phyloP scores from a whole-genome alignment of 345 rosid species.

The Orychophragmus violaceus region DNA sequence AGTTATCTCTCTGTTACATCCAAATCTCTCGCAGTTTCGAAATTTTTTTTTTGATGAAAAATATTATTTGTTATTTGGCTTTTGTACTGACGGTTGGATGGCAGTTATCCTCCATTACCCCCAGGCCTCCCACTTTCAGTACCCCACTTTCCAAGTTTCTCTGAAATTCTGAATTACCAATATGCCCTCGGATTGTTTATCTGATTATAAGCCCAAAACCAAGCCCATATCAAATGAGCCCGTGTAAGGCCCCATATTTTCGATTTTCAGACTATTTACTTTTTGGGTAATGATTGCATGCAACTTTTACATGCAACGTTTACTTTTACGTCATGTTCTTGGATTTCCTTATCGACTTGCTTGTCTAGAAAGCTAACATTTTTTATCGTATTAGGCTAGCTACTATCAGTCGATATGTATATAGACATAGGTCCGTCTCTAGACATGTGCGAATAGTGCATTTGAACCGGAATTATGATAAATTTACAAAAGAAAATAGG shows the following conservation, averaged over 20 bases:
- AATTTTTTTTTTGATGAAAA: too few relatives aligned
- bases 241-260: not conserved
- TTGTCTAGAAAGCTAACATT: too few relatives aligned
- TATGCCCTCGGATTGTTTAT: not conserved
- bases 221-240: constrained; percentile 8
- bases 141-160: constrained; percentile 41
- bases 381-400: too few relatives aligned
- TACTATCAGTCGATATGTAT: too few relatives aligned
- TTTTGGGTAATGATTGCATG: not conserved
- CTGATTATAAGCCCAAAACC: not conserved
- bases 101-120: constrained; percentile 42
- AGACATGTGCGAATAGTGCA: too few relatives aligned
- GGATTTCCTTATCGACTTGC: too few relatives aligned
- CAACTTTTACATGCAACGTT: not conserved
- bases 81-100: constrained; percentile 37
- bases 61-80: not conserved
- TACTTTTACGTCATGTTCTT: too few relatives aligned
- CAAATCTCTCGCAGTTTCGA: not conserved
- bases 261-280: too few relatives aligned
- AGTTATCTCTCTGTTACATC: not conserved
- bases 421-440: too few relatives aligned
- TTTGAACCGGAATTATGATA: too few relatives aligned
- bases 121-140: constrained; percentile 18
- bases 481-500: too few relatives aligned
- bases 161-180: constrained; percentile 20